phyloP scores from a whole-genome alignment of 371 early-diverging fungal species.

The Rhizopus arrhizus region DNA sequence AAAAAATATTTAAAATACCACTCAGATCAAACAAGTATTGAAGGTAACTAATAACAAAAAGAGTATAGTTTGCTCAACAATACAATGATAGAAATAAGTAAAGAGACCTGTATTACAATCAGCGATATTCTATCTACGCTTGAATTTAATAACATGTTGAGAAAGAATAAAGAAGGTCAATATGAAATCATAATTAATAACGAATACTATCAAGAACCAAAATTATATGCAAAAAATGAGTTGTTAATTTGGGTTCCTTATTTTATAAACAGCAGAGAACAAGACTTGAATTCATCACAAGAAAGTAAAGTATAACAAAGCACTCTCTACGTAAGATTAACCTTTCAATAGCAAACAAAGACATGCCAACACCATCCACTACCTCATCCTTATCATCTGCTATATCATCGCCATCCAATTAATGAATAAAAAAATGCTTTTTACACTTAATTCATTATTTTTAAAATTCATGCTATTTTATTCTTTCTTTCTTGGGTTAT shows the following conservation, averaged over 20 bases:
- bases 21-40: conserved; percentile 45
- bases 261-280: conserved; percentile 10
- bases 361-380: neutral
- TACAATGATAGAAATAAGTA: conserved; percentile 50
- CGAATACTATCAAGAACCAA: neutral
- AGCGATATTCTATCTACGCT: conserved; percentile 78
- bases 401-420: neutral
- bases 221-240: conserved; percentile 16
- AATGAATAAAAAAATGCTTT: neutral
- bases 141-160: conserved; percentile 58
- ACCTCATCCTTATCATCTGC: neutral
- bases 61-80: neutral
- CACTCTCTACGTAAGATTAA: neutral
- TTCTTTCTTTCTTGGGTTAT: no score
- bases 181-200: conserved; percentile 12
- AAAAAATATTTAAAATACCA: conserved; percentile 37
- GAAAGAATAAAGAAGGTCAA: conserved; percentile 2
- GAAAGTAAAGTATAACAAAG: neutral
- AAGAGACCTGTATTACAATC: conserved; percentile 63
- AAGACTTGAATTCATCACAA: conserved; percentile 27
- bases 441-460: no score
- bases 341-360: neutral
- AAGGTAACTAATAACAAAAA: conserved; percentile 25
- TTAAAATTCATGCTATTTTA: no score
- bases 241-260: conserved; percentile 26